Evolutionary conservation across 2,329 filamentous ascomycete genomes (phyloP), one percentile per base, ranked within the genome.

Genomic region (Paraphoma sp.): DNA sequence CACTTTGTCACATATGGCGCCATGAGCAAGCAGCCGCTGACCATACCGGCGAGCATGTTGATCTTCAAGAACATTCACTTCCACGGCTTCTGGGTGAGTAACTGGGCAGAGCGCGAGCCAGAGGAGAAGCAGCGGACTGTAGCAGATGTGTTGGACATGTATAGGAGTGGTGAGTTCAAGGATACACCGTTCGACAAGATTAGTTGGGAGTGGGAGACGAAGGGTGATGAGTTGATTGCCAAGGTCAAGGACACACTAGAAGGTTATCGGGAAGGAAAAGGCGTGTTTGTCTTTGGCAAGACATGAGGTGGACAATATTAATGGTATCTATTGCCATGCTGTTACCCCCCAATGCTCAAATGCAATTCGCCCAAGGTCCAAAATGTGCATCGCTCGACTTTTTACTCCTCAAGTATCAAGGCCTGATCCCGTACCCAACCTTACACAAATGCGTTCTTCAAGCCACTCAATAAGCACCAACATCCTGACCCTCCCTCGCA

Each of bases 41-140:
- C 85, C 6, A 79, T 98, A 59, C 92, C 94, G 0, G 90, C 93
- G 0, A 91, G 90, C 0, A 82, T 96, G 65, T 81, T 98, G 57
- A 99, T 99, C 68, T 99, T 99, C 81, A 95, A 94, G 77, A 88
- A 98, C 67, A 83, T 98, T 50, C 84, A 86, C 49, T 96, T 97
- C 71, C 85, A 91, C 59, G 96, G 95, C 4, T 99, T 98, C 78
- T 99, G 95, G 95, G 87, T 98, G 23, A 95, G 90, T 72, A 87
- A 84, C 57, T 98, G 95, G 94, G 92, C 90, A 46, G 89, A 93
- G 72, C 80, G 83, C 60, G 84, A 97, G 67, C 85, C 88, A 0
- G 82, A 83, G 6, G 87, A 89, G 57, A 96, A 96, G 81, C 85
- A 86, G 73, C 85, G 84, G 71, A 96, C 92, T 44, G 88, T 98